These are phyloP conservation scores for Penium margaritaceum DNA, from an alignment of 139 green algal genomes.

Conservation along the genomic window DNA sequence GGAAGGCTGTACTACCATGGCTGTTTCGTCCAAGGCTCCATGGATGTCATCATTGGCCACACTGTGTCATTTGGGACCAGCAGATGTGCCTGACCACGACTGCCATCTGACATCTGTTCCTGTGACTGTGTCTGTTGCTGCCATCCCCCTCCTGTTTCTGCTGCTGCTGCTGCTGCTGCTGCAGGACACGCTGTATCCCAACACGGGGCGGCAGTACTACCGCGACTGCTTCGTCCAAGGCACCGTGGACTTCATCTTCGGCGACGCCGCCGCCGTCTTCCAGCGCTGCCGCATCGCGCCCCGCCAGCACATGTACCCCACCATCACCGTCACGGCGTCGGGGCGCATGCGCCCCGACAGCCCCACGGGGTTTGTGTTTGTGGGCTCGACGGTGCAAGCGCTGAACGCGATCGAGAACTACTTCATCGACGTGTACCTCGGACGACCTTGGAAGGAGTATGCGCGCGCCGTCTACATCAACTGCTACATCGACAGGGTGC, in stretches of 20 bases:
- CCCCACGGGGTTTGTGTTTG: conserved; percentile 3
- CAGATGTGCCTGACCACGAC: background rate
- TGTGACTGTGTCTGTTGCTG: too few species aligned
- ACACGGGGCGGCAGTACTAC: conserved; percentile 9
- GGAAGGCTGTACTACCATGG: background rate
- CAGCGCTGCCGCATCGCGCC: background rate
- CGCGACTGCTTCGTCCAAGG: conserved; percentile 9
- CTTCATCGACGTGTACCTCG: too few species aligned
- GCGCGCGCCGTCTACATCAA: too few species aligned
- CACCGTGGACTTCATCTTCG: conserved; percentile 27
- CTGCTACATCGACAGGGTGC: too few species aligned
- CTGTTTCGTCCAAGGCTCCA: background rate
- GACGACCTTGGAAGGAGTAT: too few species aligned
- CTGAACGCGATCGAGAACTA: too few species aligned
- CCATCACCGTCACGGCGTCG: background rate
- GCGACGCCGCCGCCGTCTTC: conserved; percentile 1
- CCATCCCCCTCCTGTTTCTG: background rate
- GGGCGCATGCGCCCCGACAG: background rate
- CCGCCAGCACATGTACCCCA: background rate
- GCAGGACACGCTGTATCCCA: conserved; percentile 17
- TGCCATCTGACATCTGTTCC: too few species aligned
- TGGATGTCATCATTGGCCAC: too few species aligned
- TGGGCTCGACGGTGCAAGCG: too few species aligned
- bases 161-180: background rate
- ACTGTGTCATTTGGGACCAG: too few species aligned